Base-by-base conservation (phyloP, 2,329 filamentous ascomycete genomes). In the Verticillium tricorpus region DNA sequence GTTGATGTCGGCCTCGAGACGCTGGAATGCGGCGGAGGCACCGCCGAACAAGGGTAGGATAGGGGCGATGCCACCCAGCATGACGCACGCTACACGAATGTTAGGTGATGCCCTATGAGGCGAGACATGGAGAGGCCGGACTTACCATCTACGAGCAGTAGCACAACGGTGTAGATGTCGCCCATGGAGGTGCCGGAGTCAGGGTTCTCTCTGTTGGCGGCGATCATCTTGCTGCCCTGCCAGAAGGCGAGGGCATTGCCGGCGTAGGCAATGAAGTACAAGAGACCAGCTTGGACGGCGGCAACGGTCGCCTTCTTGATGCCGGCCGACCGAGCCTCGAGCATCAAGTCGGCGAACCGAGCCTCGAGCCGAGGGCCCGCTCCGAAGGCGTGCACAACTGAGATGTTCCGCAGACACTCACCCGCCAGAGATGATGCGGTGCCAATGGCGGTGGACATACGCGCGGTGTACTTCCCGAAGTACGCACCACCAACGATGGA, bases 231-330 rank as follows among this genome's bases (percentile, higher is more conserved):
- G 65, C 83, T 86, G 55, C 87, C 87, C 70, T 88, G 82, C 85
- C 85, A 90, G 68, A 89, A 89, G 0, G 87, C 86, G 12, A 89
- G 72, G 8, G 82, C 86, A 67, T 88, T 89, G 5, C 85, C 85
- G 2, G 84, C 78, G 66, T 88, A 89, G 2, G 86, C 85, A 62
- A 89, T 81, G 67, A 89, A 89, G 68, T 88, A 89, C 19, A 89
- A 72, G n/a, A 85, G 69, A n/a, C 86, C 86, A 8, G 83, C 78
- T 68, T 88, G 85, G 0, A 85, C 74, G 3, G 82, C 86, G 35
- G 81, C 77, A 0, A 81, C 79, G 1, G 80, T 71, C 1, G 84
- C 80, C 68, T 88, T 89, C 67, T 84, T 84, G 61, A 85, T 71
- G 2, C 80, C 84, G 54, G 82, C 77, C 2, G 70, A 73, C 62